Base-by-base conservation (phyloP, 1,139 yeast genomes). In the Meyerozyma smithsonii region DNA sequence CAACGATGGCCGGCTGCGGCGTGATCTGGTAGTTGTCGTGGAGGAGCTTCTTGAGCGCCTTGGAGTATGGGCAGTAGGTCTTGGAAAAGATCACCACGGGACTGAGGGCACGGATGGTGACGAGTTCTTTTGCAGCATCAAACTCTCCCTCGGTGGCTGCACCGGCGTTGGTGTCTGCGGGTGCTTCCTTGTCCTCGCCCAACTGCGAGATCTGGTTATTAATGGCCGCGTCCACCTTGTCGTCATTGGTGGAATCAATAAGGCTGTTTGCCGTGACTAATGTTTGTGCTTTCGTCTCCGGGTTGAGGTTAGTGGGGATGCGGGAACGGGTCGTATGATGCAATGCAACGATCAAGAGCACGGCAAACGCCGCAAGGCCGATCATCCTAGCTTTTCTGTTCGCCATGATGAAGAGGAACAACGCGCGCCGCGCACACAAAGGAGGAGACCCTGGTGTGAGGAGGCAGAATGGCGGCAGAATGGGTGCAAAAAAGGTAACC, bases 61-160 rank as follows among this genome's bases (percentile, higher is more conserved):
- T 77, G 19, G 95, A 85, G 59, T 69, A 87, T 28, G 96, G 96
- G 59, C 92, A 84, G 53, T 66, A 72, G 0, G 84, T 72, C 57
- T 84, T 84, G 42, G 88, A 79, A 52, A 84, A 84, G 4, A 84
- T 71, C 45, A 81, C 80, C 61, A 84, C 74, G 11, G 96, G 96
- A 1, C 88, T 68, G 40, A 79, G 54, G 2, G 74, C 54, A 42
- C 89, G 59, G 36, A 84, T 82, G 41, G 70, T 73, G 28, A 73
- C 60, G 47, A 81, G 75, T 50, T 79, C 92, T 46, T 72, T 69
- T 11, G 72, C 80, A 0, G 89, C 78, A 56, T 81, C 81, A 52
- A 79, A 85, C 16, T 47, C 49, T 8, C 56, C 64, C 8, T 51
- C 50, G 16, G 54, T 59, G 12, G 50, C 58, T 6, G n/a, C 15